Evolutionary conservation across 2,329 filamentous ascomycete species (phyloP), one percentile per base, ranked within the genome.

Genomic region (Fusarium annulatum): DNA sequence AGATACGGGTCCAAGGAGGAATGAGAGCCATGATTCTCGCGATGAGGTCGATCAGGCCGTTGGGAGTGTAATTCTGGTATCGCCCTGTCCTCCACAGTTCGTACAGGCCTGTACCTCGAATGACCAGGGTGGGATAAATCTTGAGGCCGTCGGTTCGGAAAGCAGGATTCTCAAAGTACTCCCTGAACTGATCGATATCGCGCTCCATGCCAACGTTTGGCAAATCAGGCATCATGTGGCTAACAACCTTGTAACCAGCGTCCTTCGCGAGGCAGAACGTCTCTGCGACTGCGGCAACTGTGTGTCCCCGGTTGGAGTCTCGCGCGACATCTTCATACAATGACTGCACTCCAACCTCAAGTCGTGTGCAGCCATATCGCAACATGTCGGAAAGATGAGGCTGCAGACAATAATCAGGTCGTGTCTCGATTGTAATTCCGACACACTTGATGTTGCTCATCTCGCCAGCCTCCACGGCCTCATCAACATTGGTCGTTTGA

Each of bases 161-260:
- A 46, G 91, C 94, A 2, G 96, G 96, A 81, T 95, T 98, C 80
- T 97, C 95, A 78, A 99, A 99, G 82, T 99, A 99, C 81, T 99
- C 97, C 73, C 94, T 90, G 83, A 99, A 99, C 78, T 99, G 96
- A 79, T 97, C 95, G 48, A 99, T 87, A 80, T 99, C 96, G 78
- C 96, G 92, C 84, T 99, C 97, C 93, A 98, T 97, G 64, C 96
- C 96, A 5, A 99, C 96, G 78, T 99, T 99, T 7, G 96, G 96
- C 53, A 99, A 85, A 81, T 99, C 96, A 3, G 96, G 96, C 96
- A 99, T 99, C 96, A 99, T 99, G 84, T 99, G 96, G 75, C 94
- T 97, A 71, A 99, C 96, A 2, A 99, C 96, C 83, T 99, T 99
- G 88, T 97, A 99, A 2, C 96, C 96, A 10, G 97, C 95, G 82